Conservation (phyloP, 2,329 filamentous ascomycete genomes). For the Diaporthe citrichinensis region DNA sequence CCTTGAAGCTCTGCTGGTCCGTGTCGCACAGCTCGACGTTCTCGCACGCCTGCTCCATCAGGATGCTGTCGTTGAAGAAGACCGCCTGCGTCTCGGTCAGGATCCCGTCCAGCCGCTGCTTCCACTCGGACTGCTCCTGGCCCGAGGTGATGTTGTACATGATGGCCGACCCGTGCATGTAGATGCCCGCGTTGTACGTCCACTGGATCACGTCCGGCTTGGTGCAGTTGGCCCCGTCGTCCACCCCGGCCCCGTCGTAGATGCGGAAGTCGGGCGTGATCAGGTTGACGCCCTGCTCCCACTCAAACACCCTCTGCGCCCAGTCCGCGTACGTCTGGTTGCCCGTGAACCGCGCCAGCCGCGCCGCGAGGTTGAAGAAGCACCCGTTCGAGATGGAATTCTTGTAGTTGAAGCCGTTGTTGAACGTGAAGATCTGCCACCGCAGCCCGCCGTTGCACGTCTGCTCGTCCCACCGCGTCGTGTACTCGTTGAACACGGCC, state of each 20-base stretch:
- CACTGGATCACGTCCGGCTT: slow-evolving; percentile 72
- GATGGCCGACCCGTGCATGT: slow-evolving; percentile 72
- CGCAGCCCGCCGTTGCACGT: slow-evolving; percentile 81
- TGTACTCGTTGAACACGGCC: slow-evolving; percentile 85
- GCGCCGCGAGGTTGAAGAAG: slow-evolving; percentile 78
- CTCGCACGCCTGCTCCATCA: slow-evolving; percentile 79
- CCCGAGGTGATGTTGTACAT: slow-evolving; percentile 74
- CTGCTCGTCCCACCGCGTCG: slow-evolving; percentile 75
- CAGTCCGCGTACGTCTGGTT: slow-evolving; percentile 84
- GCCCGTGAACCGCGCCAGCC: slow-evolving; percentile 82
- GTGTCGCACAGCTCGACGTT: slow-evolving; percentile 71
- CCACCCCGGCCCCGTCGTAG: slow-evolving; percentile 68
- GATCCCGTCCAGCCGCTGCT: slow-evolving; percentile 71
- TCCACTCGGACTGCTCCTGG: slow-evolving; percentile 62
- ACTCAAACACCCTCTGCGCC: slow-evolving; percentile 80
- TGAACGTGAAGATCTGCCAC: slow-evolving; percentile 89
- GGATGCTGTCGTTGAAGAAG: slow-evolving; percentile 71
- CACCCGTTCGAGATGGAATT: slow-evolving; percentile 79
- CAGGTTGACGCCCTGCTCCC: slow-evolving; percentile 69
- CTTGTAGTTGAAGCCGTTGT: slow-evolving; percentile 79
- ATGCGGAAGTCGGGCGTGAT: slow-evolving; percentile 69
- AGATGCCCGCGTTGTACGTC: slow-evolving; percentile 79
- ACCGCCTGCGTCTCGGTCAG: slow-evolving; percentile 63
- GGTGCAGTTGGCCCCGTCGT: slow-evolving; percentile 60
- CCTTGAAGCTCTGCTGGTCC: slow-evolving; percentile 83